Base-by-base conservation (phyloP, 2,329 filamentous ascomycete genomes). In the Fusarium cicatricum region DNA sequence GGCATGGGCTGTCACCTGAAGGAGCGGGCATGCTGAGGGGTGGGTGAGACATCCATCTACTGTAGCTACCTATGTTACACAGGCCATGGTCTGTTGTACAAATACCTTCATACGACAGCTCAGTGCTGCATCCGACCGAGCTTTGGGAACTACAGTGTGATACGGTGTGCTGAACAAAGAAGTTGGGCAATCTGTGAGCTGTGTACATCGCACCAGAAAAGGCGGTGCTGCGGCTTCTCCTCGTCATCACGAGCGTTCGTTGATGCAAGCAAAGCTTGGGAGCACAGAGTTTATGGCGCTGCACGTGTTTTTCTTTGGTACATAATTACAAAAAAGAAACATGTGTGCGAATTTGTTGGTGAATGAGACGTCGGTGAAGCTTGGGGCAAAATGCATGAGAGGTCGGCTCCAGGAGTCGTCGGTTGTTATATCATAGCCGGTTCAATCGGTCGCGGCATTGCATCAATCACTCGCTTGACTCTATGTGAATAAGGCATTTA, bases 211-310 rank as follows among this genome's bases (percentile, higher is more conserved):
- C 5, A 26, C 23, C 32, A 32, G 12, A 17, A 43, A 31, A 15
- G 26, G 47, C 17, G 52, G 40, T 26, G 52, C 39, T 47, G 41
- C 33, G 49, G 34, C 31, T 37, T 16, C 31, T 32, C 44, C 58
- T 55, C 54, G 52, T 65, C 60, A 57, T 52, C 42, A n/a, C n/a
- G n/a, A n/a, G n/a, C n/a, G n/a, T n/a, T 44, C 26, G 17, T 33
- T 36, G 26, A 66, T 60, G 60, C 52, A 57, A 49, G 40, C 33
- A 50, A 64, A 53, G 42, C 28, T 52, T 57, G 55, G 36, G 39
- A 56, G 26, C 37, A 26, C 15, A 41, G 12, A 12, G 11, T 11
- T 19, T 31, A 29, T 44, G 41, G 41, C 41, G 52, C 12, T 31
- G 14, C 12, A 32, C 29, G 14, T 32, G n/a, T 32, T 31, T 31